Conservation (phyloP, 1,139 yeast genomes). For the Hyphopichia pseudoburtonii region DNA sequence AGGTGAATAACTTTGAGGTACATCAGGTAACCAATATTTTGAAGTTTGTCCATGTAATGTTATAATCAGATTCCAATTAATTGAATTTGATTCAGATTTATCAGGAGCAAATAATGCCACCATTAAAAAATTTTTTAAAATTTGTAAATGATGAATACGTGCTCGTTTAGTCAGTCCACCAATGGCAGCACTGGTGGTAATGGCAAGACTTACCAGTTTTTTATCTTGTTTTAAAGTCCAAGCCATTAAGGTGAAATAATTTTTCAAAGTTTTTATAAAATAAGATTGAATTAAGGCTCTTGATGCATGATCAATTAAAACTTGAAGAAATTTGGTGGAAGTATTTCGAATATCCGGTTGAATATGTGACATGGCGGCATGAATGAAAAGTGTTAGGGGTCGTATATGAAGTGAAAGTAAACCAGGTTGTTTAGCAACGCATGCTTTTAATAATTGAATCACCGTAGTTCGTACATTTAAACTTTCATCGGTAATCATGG, state of each 20-base stretch:
- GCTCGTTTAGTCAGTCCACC: constrained; percentile 41
- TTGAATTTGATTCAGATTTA: constrained; percentile 6
- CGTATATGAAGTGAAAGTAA: constrained; percentile 68
- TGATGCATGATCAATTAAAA: constrained; percentile 49
- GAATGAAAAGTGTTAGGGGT: constrained; percentile 69
- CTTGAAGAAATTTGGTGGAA: constrained; percentile 61
- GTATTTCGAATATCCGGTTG: constrained; percentile 70
- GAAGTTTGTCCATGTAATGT: constrained; percentile 46
- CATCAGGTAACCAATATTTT: constrained; percentile 52
- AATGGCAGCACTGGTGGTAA: constrained; percentile 43
- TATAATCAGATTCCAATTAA: constrained; percentile 4
- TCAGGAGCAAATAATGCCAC: constrained; percentile 33
- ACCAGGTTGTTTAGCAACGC: constrained; percentile 52
- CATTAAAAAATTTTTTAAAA: constrained; percentile 41
- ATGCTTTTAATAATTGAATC: constrained; percentile 49
- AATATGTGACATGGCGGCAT: constrained; percentile 94
- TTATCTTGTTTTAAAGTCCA: constrained; percentile 55
- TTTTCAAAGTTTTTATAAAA: constrained; percentile 59
- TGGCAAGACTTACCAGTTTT: constrained; percentile 44
- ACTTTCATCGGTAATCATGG: constrained; percentile 62
- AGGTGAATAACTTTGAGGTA: constrained; percentile 61
- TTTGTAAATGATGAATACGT: constrained; percentile 42
- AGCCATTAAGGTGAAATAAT: constrained; percentile 57
- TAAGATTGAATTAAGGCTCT: constrained; percentile 54
- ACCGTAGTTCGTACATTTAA: constrained; percentile 63